phyloP scores from a whole-genome alignment of 2,329 filamentous ascomycete species.

The Apiospora pterosperma region DNA sequence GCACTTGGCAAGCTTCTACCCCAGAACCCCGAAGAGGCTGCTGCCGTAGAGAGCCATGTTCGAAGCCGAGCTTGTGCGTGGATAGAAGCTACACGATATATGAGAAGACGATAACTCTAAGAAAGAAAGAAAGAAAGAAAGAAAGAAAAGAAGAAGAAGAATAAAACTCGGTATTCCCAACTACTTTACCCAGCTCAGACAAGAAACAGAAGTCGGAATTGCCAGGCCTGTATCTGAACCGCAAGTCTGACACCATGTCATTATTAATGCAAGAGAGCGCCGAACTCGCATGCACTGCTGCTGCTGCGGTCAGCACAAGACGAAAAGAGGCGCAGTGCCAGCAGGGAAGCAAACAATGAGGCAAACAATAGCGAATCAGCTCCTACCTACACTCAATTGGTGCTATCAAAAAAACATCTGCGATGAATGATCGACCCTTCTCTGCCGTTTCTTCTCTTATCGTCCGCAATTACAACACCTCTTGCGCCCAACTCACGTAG shows the following conservation, averaged over 20 bases:
- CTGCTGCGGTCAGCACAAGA: neutral
- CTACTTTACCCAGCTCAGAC: neutral
- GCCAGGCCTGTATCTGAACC: no score
- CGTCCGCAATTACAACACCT: neutral
- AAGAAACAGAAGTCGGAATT: neutral
- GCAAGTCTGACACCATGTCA: neutral
- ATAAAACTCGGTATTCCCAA: neutral
- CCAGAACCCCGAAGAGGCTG: constrained; percentile 58
- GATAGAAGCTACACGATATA: neutral
- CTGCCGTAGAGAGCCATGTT: constrained; percentile 36
- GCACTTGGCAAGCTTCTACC: constrained; percentile 56
- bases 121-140: neutral
- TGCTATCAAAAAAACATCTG: neutral
- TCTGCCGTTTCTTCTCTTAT: neutral
- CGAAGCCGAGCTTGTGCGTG: neutral
- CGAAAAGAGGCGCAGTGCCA: neutral
- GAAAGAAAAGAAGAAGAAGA: neutral
- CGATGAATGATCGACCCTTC: neutral
- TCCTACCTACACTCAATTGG: no score
- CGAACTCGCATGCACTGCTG: neutral
- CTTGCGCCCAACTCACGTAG: neutral
- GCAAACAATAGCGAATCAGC: neutral
- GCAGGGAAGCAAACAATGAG: no score
- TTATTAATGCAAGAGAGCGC: neutral
- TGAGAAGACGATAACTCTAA: neutral